Evolutionary conservation across 306 rosid genomes (phyloP).

Genomic region (Mucuna pruriens): DNA sequence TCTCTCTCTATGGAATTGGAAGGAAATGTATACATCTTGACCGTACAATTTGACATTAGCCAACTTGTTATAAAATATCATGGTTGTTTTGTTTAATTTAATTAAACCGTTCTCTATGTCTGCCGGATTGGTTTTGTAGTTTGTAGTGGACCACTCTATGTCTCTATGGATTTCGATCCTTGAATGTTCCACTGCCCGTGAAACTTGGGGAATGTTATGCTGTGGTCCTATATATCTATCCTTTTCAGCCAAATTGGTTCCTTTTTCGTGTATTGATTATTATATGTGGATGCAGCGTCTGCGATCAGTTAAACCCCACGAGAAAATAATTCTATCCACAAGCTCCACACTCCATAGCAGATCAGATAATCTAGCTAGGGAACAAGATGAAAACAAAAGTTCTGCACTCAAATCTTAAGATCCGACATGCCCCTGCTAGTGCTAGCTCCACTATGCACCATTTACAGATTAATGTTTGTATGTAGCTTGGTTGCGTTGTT

Average conservation of each 20-base stretch:
- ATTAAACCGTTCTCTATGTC: background rate
- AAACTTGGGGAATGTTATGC: background rate
- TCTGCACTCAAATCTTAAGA: background rate
- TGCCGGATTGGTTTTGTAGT: too few species aligned
- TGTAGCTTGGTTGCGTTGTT: slow-evolving; percentile 22
- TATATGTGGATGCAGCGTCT: background rate
- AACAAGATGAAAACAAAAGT: slow-evolving; percentile 26
- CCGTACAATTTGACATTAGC: slow-evolving; percentile 25
- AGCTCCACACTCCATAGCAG: background rate
- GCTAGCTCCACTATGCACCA: slow-evolving; percentile 42
- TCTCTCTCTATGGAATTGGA: background rate
- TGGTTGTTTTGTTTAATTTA: background rate
- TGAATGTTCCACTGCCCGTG: background rate
- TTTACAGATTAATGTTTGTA: background rate
- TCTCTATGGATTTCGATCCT: background rate
- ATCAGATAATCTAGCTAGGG: background rate
- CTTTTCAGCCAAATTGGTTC: background rate
- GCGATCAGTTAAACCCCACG: background rate
- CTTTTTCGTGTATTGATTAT: background rate
- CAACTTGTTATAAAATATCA: slow-evolving; percentile 6
- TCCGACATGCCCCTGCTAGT: slow-evolving; percentile 32
- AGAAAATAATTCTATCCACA: background rate
- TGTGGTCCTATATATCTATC: background rate
- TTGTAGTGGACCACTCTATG: background rate
- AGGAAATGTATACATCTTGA: slow-evolving; percentile 1